Conservation (phyloP, 768 basidiomycete genomes). For the Tubosaeta sp. region DNA sequence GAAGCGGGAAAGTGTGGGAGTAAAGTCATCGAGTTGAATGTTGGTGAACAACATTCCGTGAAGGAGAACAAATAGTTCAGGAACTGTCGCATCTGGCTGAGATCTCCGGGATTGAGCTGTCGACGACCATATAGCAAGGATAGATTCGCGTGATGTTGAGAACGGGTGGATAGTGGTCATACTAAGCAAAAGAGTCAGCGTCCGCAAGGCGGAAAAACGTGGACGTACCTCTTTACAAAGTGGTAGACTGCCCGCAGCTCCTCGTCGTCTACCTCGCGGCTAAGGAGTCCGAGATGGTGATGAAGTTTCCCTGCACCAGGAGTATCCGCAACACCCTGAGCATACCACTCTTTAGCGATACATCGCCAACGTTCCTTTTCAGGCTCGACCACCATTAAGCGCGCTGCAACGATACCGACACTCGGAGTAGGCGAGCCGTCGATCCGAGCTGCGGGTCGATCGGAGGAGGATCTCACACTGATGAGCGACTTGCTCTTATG, state of each 20-base stretch:
- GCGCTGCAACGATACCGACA: slow-evolving; percentile 81
- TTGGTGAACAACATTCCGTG: slow-evolving; percentile 98
- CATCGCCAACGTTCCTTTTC: slow-evolving; percentile 90
- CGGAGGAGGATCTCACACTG: slow-evolving; percentile 35
- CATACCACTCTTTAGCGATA: slow-evolving; percentile 93
- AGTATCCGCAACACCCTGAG: slow-evolving; percentile 75
- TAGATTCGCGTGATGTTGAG: slow-evolving; percentile 81
- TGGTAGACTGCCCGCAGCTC: slow-evolving; percentile 88
- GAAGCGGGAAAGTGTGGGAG: slow-evolving; percentile 74
- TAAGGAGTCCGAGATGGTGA: slow-evolving; percentile 87
- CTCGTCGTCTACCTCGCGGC: slow-evolving; percentile 76
- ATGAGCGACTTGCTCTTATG: slow-evolving; percentile 37
- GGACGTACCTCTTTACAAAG: slow-evolving; percentile 83
- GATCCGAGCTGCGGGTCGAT: slow-evolving; percentile 49
- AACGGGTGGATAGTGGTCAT: slow-evolving; percentile 92
- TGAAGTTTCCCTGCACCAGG: slow-evolving; percentile 95
- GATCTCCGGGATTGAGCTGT: slow-evolving; percentile 60
- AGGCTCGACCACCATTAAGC: slow-evolving; percentile 79
- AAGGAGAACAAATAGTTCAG: slow-evolving; percentile 85
- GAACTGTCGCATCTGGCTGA: slow-evolving; percentile 64
- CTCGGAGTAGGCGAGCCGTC: slow-evolving; percentile 68
- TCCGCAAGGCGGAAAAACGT: not conserved
- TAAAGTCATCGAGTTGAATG: slow-evolving; percentile 90
- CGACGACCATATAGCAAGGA: slow-evolving; percentile 84
- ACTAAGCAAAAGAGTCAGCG: slow-evolving; percentile 39